Percentiles rank a stretch among this genome's conserved stretches.
Evolutionary conservation across 768 basidiomycete genomes (phyloP).

Genomic region (Amanita exitialis): DNA sequence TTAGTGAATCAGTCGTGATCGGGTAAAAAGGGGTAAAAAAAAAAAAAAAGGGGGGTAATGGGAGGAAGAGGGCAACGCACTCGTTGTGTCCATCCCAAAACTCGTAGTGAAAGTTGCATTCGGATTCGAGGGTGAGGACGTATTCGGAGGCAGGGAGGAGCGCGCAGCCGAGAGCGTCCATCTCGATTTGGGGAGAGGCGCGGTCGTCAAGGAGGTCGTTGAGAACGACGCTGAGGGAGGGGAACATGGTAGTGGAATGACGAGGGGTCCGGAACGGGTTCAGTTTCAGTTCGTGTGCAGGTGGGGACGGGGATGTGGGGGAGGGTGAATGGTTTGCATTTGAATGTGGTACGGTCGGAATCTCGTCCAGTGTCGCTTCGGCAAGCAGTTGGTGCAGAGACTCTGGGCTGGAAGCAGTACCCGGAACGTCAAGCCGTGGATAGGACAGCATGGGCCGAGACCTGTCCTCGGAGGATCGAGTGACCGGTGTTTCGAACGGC

Average conservation of each 20-base stretch:
- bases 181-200: neutral
- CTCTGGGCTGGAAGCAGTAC: neutral
- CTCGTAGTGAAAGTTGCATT: neutral
- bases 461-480: neutral
- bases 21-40: neutral
- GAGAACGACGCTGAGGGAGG: neutral
- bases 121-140: neutral
- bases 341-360: neutral
- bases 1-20: neutral
- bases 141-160: constrained; percentile 1
- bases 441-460: neutral
- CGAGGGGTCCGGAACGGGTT: neutral
- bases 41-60: no score
- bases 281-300: neutral
- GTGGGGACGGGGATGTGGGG: neutral
- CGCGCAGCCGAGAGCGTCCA: neutral
- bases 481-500: neutral
- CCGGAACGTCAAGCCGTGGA: neutral
- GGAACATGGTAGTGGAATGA: constrained; percentile 1
- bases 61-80: neutral
- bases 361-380: neutral
- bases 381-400: neutral
- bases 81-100: constrained; percentile 1
- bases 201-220: neutral
- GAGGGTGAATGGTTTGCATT: neutral